phyloP scores from a whole-genome alignment of 306 rosid species.

The Begonia masoniana region DNA sequence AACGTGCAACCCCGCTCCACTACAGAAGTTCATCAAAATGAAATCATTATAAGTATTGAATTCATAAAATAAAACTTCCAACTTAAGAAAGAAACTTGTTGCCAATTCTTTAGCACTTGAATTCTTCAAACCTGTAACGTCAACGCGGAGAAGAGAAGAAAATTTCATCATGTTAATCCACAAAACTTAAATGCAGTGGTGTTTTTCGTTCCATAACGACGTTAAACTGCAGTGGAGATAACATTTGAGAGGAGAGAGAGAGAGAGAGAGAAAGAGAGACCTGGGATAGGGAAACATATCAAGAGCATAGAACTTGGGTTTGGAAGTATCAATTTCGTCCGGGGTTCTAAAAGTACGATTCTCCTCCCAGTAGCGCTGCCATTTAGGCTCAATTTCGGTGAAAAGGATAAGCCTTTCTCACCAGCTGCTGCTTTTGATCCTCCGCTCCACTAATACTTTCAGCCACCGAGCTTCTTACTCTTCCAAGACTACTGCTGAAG shows the following conservation, averaged over 20 bases:
- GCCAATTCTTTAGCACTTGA: no score
- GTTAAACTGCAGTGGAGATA: no score
- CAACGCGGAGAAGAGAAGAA: no score
- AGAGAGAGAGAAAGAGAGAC: constrained; percentile 18
- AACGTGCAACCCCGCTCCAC: constrained; percentile 94
- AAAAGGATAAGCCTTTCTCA: constrained; percentile 55
- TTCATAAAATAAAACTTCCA: no score
- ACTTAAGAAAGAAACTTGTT: background rate
- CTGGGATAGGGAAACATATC: constrained; percentile 99
- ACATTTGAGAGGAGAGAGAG: background rate
- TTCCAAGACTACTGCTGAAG: constrained; percentile 3
- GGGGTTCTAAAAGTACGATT: constrained; percentile 65
- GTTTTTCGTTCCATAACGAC: no score
- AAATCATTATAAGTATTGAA: no score
- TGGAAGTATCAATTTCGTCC: constrained; percentile 62
- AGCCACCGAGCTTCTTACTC: constrained; percentile 20
- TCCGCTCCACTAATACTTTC: constrained; percentile 15
- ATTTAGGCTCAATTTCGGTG: constrained; percentile 72
- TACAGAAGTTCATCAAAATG: constrained; percentile 18
- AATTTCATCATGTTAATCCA: no score
- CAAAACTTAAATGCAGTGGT: no score
- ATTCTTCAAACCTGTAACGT: no score
- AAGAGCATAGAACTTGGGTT: constrained; percentile 86
- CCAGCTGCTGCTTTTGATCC: constrained; percentile 22
- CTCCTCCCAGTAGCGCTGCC: constrained; percentile 85